A percentile compares a stretch with the other conserved stretches of the same genome.
These are phyloP conservation scores for Colletotrichum costaricense DNA, from an alignment of 2,329 filamentous ascomycete species.

Conservation along the genomic window DNA sequence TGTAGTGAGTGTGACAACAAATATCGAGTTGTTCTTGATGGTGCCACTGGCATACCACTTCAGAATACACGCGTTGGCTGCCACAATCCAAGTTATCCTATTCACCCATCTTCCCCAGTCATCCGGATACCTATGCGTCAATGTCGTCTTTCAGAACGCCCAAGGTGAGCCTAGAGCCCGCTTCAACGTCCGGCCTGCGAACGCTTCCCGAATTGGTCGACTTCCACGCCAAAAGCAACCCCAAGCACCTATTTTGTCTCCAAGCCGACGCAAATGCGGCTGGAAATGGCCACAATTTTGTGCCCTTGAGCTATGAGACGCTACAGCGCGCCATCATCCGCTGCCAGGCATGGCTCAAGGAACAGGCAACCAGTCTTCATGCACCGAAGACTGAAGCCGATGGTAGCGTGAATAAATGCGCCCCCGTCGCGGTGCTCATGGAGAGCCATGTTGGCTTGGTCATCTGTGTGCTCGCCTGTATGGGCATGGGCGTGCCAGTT, in stretches of 20 bases:
- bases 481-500: conserved; percentile 41
- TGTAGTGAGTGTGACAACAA: too few relatives aligned
- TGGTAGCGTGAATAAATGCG: conserved; percentile 23
- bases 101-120: too few relatives aligned
- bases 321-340: conserved; percentile 37
- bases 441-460: conserved; percentile 44
- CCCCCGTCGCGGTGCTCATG: conserved; percentile 43
- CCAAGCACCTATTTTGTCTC: conserved; percentile 41
- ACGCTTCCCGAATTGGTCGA: conserved; percentile 41
- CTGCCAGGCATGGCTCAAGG: conserved; percentile 37
- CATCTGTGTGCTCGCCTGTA: conserved; percentile 41
- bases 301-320: conserved; percentile 37
- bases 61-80: too few relatives aligned
- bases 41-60: too few relatives aligned
- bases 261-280: conserved; percentile 37
- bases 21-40: too few relatives aligned
- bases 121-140: too few relatives aligned
- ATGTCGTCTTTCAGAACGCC: too few relatives aligned
- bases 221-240: conserved; percentile 43
- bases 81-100: too few relatives aligned
- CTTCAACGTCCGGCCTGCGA: too few relatives aligned
- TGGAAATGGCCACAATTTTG: neutral
- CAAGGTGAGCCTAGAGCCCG: too few relatives aligned
- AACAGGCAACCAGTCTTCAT: conserved; percentile 18
- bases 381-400: conserved; percentile 1